Evolutionary conservation across 2,329 filamentous ascomycete genomes (phyloP), one percentile per base, ranked within the genome.

Genomic region (Beauveria sp.): DNA sequence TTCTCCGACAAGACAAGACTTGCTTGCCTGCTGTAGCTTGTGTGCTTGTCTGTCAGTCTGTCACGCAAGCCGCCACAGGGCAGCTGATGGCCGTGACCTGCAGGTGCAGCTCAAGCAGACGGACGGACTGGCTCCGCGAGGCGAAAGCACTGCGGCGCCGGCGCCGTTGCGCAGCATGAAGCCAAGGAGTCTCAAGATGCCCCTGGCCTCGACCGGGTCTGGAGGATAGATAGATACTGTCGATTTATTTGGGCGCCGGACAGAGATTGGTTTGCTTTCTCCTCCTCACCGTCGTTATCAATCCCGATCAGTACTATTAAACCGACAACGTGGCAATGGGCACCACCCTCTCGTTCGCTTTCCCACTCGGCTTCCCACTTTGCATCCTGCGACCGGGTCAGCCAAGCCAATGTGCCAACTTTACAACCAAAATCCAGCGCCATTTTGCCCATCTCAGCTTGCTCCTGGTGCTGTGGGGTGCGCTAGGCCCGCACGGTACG

Each of bases 401-500:
- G 20, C 18, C 22, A 20, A 22, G 42, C 38, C 53, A 26, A 56
- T 34, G 28, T 46, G 43, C 54, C 54, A 57, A 57, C 54, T 55
- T 30, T 43, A 22, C 51, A 40, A 45, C 42, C 40, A 46, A 18
- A 56, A 34, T 38, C 12, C 51, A 5, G 42, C 54, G 43, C 34
- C 12, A 38, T 38, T 38, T 38, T 14, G 14, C 47, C 51, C 54
- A 57, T 49, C 54, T 47, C 55, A 47, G 45, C 43, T 38, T 51
- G 45, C 42, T 34, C 42, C 30, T 6, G 28, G 45, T 42, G 30
- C 28, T 28, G 55, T 34, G 55, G 55, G 55, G 45, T 50, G 28
- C 45, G 28, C 45, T 42, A 42, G 55, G 20, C 55, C 56, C 56
- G 46, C 46, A 58, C 56, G 56, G 56, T 58, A 58, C 56, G 56